Evolutionary conservation across 371 early-diverging fungal genomes (phyloP).

Genomic region (Sporodiniella umbellata): DNA sequence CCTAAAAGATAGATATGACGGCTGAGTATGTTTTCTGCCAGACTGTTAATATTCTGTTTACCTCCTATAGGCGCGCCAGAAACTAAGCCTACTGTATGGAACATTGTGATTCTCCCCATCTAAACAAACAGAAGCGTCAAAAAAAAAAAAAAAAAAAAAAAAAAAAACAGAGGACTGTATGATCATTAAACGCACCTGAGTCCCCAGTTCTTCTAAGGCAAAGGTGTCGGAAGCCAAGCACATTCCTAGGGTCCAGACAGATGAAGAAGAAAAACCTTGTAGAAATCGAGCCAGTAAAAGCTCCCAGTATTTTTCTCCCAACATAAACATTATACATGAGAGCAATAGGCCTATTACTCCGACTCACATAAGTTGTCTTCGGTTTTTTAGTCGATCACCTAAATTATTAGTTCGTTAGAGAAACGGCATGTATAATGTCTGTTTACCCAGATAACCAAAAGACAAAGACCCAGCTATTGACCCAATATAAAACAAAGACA

Average conservation of each 20-base stretch:
- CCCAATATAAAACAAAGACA: slow-evolving; percentile 60
- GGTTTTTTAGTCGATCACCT: slow-evolving; percentile 26
- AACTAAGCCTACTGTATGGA: slow-evolving; percentile 53
- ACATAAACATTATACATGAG: slow-evolving; percentile 53
- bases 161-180: not conserved
- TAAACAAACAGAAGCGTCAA: too few relatives aligned
- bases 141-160: not conserved
- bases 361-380: slow-evolving; percentile 52
- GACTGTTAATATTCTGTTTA: slow-evolving; percentile 2
- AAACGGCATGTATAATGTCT: too few relatives aligned
- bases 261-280: slow-evolving; percentile 57
- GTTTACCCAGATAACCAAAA: slow-evolving; percentile 49
- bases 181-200: slow-evolving; percentile 15
- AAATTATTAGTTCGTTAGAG: slow-evolving; percentile 1
- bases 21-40: too few relatives aligned
- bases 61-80: slow-evolving; percentile 56
- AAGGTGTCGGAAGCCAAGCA: slow-evolving; percentile 53
- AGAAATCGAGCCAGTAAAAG: slow-evolving; percentile 56
- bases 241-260: slow-evolving; percentile 53
- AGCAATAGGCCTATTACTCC: slow-evolving; percentile 47
- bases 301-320: slow-evolving; percentile 44
- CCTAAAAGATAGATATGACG: not conserved
- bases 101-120: slow-evolving; percentile 54
- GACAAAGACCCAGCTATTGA: slow-evolving; percentile 65
- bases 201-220: slow-evolving; percentile 46